These are phyloP conservation scores for Pythium sp. DNA, from an alignment of 352 stramenopile genomes.

Conservation along the genomic window DNA sequence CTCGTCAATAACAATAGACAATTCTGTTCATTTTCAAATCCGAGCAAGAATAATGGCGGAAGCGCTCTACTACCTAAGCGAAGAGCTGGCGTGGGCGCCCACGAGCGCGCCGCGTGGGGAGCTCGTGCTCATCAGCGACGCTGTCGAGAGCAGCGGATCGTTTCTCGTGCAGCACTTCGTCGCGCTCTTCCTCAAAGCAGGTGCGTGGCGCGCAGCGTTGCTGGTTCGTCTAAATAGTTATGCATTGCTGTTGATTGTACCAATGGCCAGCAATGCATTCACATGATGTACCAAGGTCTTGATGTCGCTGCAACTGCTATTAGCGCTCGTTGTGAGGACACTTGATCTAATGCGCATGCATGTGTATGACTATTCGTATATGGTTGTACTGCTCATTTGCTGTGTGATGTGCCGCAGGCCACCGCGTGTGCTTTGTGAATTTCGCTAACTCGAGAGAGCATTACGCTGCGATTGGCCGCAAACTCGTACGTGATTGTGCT, in stretches of 20 bases:
- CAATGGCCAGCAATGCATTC: neutral
- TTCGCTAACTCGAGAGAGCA: slow-evolving; percentile 49
- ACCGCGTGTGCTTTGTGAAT: slow-evolving; percentile 64
- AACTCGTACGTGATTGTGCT: slow-evolving; percentile 38
- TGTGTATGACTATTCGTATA: neutral
- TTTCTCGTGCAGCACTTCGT: slow-evolving; percentile 78
- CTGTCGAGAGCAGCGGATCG: slow-evolving; percentile 42
- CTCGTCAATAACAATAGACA: too few relatives aligned
- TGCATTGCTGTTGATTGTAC: too few relatives aligned
- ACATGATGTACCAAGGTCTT: neutral
- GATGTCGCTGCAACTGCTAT: neutral
- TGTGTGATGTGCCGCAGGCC: slow-evolving; percentile 23
- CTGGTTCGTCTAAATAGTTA: too few relatives aligned
- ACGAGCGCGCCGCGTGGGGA: slow-evolving; percentile 44
- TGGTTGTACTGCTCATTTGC: neutral
- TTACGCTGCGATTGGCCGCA: slow-evolving; percentile 60
- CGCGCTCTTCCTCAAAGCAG: slow-evolving; percentile 67
- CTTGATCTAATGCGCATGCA: neutral
- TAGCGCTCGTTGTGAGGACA: neutral
- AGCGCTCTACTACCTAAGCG: slow-evolving; percentile 45
- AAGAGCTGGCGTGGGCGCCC: slow-evolving; percentile 53
- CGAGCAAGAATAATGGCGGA: slow-evolving; percentile 39
- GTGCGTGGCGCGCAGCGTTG: slow-evolving; percentile 16
- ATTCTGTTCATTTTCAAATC: too few relatives aligned
- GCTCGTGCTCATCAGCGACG: slow-evolving; percentile 58